These are phyloP conservation scores for Heliosperma pusillum DNA, from an alignment of 148 eudicot species.

Conservation along the genomic window DNA sequence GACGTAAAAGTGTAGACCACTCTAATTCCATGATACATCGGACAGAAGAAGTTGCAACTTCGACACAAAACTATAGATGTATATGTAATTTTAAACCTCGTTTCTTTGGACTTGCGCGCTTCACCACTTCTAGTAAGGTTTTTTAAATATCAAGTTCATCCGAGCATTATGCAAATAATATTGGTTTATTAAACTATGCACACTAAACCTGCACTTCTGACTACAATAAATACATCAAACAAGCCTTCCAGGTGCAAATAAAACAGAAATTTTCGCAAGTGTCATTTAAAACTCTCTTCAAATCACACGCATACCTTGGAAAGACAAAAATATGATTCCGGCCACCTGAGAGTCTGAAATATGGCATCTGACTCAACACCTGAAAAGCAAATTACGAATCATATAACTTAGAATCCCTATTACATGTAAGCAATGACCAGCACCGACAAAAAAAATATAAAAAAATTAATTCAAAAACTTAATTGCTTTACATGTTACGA, in stretches of 20 bases:
- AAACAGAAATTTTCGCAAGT: not conserved
- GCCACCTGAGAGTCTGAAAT: constrained; percentile 92
- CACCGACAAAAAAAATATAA: constrained; percentile 2
- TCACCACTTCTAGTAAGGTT: not conserved
- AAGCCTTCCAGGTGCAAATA: not conserved
- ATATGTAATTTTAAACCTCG: not conserved
- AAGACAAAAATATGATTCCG: constrained; percentile 90
- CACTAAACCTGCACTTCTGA: not conserved
- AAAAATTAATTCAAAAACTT: constrained; percentile 6
- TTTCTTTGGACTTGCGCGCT: not conserved
- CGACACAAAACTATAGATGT: not conserved
- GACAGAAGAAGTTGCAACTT: constrained; percentile 6
- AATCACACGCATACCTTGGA: constrained; percentile 59
- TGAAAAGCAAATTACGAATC: constrained; percentile 42
- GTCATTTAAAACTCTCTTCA: not conserved
- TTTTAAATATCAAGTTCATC: not conserved
- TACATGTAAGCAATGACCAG: not conserved
- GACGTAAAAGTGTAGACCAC: not conserved
- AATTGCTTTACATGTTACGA: not conserved
- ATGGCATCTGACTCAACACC: constrained; percentile 97
- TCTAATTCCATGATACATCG: not conserved
- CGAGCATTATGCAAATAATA: not conserved
- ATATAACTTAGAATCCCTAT: constrained; percentile 15
- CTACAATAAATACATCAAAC: not conserved
- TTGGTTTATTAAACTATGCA: not conserved